Evolutionary conservation across 129 eudicot genomes (phyloP).

Genomic region (Scalesia atractyloides): DNA sequence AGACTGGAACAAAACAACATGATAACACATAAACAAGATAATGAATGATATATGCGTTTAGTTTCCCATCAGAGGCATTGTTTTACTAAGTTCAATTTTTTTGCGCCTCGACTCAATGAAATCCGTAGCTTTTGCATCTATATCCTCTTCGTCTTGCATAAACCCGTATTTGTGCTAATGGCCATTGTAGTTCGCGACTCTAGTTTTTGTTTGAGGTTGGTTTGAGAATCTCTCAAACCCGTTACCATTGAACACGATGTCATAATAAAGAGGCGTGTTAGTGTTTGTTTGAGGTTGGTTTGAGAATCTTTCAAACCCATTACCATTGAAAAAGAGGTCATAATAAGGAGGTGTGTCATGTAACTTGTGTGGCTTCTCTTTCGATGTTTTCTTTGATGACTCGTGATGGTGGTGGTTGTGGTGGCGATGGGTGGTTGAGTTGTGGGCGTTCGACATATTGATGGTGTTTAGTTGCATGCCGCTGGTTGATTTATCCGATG

Average conservation of each 20-base stretch:
- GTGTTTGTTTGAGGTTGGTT: too few species aligned
- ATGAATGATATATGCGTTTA: neutral
- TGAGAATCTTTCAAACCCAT: too few species aligned
- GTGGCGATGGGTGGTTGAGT: slow-evolving; percentile 7
- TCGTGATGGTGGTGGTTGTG: too few species aligned
- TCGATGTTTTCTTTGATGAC: neutral
- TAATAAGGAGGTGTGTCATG: too few species aligned
- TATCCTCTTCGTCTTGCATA: slow-evolving; percentile 5
- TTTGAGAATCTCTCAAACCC: slow-evolving; percentile 20
- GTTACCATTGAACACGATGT: slow-evolving; percentile 27
- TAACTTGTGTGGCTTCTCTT: too few species aligned
- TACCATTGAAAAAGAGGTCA: neutral
- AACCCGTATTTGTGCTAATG: neutral
- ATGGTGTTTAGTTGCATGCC: neutral
- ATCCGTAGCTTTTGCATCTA: slow-evolving; percentile 60
- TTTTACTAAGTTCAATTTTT: slow-evolving; percentile 42
- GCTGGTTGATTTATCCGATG: slow-evolving; percentile 10
- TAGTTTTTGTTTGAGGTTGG: slow-evolving; percentile 20
- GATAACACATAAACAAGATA: neutral
- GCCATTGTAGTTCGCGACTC: slow-evolving; percentile 11
- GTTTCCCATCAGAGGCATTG: slow-evolving; percentile 35
- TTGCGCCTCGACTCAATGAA: slow-evolving; percentile 50
- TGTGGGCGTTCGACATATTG: slow-evolving; percentile 21
- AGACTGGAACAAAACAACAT: too few species aligned
- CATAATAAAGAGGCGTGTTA: slow-evolving; percentile 37